These are phyloP conservation scores for Colletotrichum kahawae DNA, from an alignment of 2,329 filamentous ascomycete species.

Conservation along the genomic window DNA sequence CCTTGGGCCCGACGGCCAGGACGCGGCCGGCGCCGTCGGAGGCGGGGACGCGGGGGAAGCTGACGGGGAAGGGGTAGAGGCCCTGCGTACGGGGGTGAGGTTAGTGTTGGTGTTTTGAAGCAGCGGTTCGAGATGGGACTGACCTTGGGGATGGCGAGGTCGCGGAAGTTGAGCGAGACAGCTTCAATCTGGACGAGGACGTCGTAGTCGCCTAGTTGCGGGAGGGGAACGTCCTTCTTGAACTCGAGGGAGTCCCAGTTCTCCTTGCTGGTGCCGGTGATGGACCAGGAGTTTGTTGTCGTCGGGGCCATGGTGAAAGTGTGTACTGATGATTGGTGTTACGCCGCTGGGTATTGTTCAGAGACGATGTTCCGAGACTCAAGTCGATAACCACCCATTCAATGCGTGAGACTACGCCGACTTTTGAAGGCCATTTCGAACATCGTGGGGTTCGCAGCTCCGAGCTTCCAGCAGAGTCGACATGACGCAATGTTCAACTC, in stretches of 20 bases:
- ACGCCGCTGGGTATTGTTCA: not conserved
- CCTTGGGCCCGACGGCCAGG: conserved; percentile 53
- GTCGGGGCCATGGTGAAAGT: conserved; percentile 4
- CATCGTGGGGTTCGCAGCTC: not conserved
- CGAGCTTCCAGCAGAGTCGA: not conserved
- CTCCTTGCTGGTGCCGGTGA: conserved; percentile 41
- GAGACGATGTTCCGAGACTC: not conserved
- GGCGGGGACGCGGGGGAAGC: conserved; percentile 50
- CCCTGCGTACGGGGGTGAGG: conserved; percentile 35
- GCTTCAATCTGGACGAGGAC: conserved; percentile 70
- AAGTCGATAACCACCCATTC: accelerated
- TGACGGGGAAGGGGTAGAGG: conserved; percentile 48
- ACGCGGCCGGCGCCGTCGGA: conserved; percentile 62
- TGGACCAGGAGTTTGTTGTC: conserved; percentile 62
- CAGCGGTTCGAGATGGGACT: not conserved
- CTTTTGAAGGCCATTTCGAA: not conserved
- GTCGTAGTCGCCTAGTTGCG: conserved; percentile 70
- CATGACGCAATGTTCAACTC: conserved; percentile 14
- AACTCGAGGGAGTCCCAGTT: conserved; percentile 66
- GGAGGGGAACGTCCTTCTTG: conserved; percentile 57
- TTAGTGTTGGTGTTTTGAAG: not conserved
- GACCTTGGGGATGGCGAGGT: conserved; percentile 52
- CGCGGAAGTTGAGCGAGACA: conserved; percentile 60
- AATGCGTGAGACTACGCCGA: not conserved
- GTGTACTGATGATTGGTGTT: not conserved